Evolutionary conservation across 1,284 basidiomycete genomes (phyloP).

Genomic region (Coriolopsis trogii): DNA sequence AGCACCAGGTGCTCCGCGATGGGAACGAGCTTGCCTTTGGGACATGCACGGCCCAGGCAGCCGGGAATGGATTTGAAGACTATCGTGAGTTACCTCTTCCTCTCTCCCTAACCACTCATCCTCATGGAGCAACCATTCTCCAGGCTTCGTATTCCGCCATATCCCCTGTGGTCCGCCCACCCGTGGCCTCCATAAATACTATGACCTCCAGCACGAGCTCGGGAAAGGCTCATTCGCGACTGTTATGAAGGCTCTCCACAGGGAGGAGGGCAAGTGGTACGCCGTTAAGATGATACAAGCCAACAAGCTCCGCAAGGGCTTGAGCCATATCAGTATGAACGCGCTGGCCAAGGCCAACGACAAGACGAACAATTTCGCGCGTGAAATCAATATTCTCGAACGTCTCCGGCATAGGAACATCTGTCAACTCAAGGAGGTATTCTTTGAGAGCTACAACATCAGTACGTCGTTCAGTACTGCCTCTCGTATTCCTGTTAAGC

Average conservation of each 20-base stretch:
- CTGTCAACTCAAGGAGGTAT: conserved; percentile 80
- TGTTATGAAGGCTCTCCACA: conserved; percentile 71
- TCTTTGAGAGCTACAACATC: conserved; percentile 64
- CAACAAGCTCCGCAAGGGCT: conserved; percentile 37
- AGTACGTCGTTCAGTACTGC: conserved; percentile 45
- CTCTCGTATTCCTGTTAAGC: neutral
- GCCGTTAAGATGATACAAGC: conserved; percentile 79
- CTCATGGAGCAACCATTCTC: conserved; percentile 1
- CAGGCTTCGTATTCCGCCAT: conserved; percentile 57
- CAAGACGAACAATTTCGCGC: conserved; percentile 44
- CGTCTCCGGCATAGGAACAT: conserved; percentile 80
- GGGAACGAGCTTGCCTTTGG: conserved; percentile 87
- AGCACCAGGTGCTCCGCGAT: conserved; percentile 64
- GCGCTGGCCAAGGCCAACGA: conserved; percentile 7
- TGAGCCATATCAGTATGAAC: conserved; percentile 10
- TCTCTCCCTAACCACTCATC: neutral
- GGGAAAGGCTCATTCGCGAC: conserved; percentile 84
- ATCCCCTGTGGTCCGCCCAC: conserved; percentile 50
- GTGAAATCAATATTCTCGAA: conserved; percentile 84
- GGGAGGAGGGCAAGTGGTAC: conserved; percentile 60
- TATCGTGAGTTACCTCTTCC: conserved; percentile 47
- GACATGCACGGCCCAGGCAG: conserved; percentile 47
- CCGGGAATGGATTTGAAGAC: conserved; percentile 55
- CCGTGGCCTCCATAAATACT: conserved; percentile 60
- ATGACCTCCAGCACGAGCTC: conserved; percentile 68